Conservation (phyloP, 495 filamentous ascomycete genomes). For the Podospora fimiseda region DNA sequence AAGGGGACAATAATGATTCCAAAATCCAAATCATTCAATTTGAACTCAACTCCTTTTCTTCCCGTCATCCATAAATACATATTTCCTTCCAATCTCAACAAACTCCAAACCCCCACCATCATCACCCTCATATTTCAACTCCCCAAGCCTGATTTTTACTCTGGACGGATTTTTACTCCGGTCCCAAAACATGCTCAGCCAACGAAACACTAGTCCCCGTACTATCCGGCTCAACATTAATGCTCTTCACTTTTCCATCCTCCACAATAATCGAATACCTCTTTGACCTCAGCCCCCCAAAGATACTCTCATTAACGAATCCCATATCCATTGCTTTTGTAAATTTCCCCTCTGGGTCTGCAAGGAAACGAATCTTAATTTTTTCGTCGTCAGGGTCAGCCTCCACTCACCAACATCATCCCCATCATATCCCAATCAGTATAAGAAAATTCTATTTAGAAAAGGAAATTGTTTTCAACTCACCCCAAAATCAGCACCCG, state of each 20-base stretch:
- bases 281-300: conserved; percentile 81
- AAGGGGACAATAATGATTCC: too few species aligned
- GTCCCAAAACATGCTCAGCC: conserved; percentile 63
- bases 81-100: too few species aligned
- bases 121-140: neutral
- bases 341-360: conserved; percentile 77
- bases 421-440: too few species aligned
- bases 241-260: conserved; percentile 68
- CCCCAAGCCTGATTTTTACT: neutral
- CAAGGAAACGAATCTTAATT: conserved; percentile 74
- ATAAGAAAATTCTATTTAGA: too few species aligned
- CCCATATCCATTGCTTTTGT: conserved; percentile 77
- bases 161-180: neutral
- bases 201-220: conserved; percentile 60
- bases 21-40: too few species aligned
- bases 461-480: too few species aligned
- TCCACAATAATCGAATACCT: conserved; percentile 77
- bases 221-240: conserved; percentile 87
- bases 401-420: too few species aligned
- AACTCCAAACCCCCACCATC: neutral
- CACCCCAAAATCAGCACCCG: conserved; percentile 64
- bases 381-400: neutral
- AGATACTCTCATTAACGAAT: conserved; percentile 78
- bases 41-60: too few species aligned
- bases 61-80: too few species aligned